phyloP scores from a whole-genome alignment of 768 basidiomycete genomes.

The Podaxis sp. region DNA sequence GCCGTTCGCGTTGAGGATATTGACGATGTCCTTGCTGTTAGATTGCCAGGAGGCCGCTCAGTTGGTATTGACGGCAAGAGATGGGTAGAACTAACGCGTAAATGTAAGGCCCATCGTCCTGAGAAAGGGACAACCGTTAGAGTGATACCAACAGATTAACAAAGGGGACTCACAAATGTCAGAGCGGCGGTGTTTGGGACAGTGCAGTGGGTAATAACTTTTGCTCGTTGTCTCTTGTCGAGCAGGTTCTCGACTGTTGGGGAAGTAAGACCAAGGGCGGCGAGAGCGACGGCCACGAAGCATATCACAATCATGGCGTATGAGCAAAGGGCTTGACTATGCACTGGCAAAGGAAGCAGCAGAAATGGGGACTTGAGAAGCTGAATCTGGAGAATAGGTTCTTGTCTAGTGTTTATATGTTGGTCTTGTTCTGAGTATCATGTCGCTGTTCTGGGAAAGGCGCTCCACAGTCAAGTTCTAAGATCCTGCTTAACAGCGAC shows the following conservation, averaged over 20 bases:
- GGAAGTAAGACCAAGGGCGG: constrained; percentile 8
- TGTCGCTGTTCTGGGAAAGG: neutral
- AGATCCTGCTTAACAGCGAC: no score
- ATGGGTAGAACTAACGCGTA: constrained; percentile 17
- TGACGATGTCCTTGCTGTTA: constrained; percentile 26
- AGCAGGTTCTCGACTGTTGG: constrained; percentile 9
- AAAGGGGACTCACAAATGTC: constrained; percentile 24
- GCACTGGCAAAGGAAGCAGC: no score
- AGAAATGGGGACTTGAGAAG: neutral
- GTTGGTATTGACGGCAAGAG: neutral
- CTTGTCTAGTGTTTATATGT: neutral
- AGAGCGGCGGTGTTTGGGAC: constrained; percentile 28
- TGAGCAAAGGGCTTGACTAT: neutral
- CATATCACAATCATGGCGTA: neutral
- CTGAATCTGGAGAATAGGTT: neutral
- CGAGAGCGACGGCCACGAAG: constrained; percentile 12
- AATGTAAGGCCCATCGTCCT: constrained; percentile 34
- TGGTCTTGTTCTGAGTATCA: neutral
- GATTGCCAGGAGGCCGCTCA: neutral
- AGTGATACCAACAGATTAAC: neutral
- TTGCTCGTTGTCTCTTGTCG: constrained; percentile 8
- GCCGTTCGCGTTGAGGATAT: constrained; percentile 26
- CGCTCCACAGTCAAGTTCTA: neutral
- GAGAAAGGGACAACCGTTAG: neutral
- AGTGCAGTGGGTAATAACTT: constrained; percentile 29